Conservation (phyloP, 2,329 filamentous ascomycete species). For the Thelonectria blattea region DNA sequence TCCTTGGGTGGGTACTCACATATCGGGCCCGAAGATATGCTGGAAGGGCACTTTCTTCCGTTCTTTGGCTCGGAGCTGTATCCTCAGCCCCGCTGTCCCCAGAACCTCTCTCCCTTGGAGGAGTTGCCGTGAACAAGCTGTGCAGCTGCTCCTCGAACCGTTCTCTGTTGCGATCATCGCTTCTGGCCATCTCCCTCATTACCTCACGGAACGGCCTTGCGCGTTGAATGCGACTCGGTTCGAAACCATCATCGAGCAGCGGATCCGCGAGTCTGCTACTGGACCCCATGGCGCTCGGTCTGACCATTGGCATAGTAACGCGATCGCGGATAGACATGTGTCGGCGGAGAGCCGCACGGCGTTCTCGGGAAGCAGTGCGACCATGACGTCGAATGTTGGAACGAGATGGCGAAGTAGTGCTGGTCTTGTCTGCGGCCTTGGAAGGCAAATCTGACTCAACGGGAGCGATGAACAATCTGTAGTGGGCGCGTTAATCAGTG, state of each 20-base stretch:
- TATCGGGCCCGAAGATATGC: slow-evolving; percentile 27
- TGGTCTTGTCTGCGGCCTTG: slow-evolving; percentile 43
- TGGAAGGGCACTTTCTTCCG: slow-evolving; percentile 33
- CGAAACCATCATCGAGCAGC: neutral
- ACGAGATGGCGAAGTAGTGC: slow-evolving; percentile 42
- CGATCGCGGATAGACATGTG: slow-evolving; percentile 38
- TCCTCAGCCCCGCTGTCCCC: slow-evolving; percentile 22
- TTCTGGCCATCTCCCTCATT: slow-evolving; percentile 35
- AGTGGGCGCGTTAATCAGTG: slow-evolving; percentile 25
- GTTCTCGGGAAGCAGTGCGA: slow-evolving; percentile 43
- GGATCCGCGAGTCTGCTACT: neutral
- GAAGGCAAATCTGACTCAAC: slow-evolving; percentile 51
- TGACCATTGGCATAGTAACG: slow-evolving; percentile 20
- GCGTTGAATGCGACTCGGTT: slow-evolving; percentile 8
- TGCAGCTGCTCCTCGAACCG: slow-evolving; percentile 39
- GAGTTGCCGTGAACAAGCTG: slow-evolving; percentile 31
- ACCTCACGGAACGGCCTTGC: slow-evolving; percentile 35
- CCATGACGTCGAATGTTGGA: slow-evolving; percentile 49
- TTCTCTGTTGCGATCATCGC: slow-evolving; percentile 34
- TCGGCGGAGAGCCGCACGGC: slow-evolving; percentile 39
- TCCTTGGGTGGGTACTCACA: slow-evolving; percentile 28
- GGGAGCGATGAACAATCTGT: slow-evolving; percentile 54
- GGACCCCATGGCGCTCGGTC: neutral
- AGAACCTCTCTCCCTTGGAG: slow-evolving; percentile 21
- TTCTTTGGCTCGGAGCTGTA: slow-evolving; percentile 27